Evolutionary conservation across 345 rosid genomes (phyloP), one percentile per base, ranked within the genome.

Genomic region (Pugionium cornutum): DNA sequence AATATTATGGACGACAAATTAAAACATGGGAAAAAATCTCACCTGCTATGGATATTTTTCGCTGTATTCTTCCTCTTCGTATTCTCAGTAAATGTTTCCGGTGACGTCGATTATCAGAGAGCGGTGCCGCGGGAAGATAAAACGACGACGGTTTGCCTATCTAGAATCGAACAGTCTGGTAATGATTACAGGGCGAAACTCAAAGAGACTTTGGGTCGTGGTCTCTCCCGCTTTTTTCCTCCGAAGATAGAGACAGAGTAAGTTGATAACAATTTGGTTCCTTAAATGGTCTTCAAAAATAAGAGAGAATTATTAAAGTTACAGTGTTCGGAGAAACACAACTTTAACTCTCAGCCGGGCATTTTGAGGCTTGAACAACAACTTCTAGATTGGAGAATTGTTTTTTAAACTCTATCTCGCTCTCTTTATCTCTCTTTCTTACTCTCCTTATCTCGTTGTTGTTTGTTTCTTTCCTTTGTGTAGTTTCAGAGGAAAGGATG

Each of bases 151-250:
- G 63, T 61, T 68, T 67, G 53, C 69, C 26, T 74, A 40, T 48
- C 64, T 7, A 74, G 4, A 42, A 49, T 67, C 41, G 62, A 31
- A 67, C 53, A 9, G 28, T 54, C 69, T 11, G 64, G 73, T 67
- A 36, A 55, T 37, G 6, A 10, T 35, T 74, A 61, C 30, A 67
- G 69, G 77, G 53, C 30, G 4, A 74, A 49, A 55, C 54, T 74
- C 33, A 67, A 28, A 68, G 74, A 74, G 74, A 35, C 74, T 55
- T 55, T 74, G n/a, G 49, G 37, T 55, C 60, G 9, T 68, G 69
- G 77, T n/a, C 74, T 67, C 43, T 67, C 77, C 2, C 56, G 51
- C 43, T 74, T 74, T 33, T 61, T 67, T 7, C 77, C 77, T 54
- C 77, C 73, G 0, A 67, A 67, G 26, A 62, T 58, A 47, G 53